These are phyloP conservation scores for Hirsutella thompsonii DNA, from an alignment of 2,329 filamentous ascomycete species.

Conservation along the genomic window DNA sequence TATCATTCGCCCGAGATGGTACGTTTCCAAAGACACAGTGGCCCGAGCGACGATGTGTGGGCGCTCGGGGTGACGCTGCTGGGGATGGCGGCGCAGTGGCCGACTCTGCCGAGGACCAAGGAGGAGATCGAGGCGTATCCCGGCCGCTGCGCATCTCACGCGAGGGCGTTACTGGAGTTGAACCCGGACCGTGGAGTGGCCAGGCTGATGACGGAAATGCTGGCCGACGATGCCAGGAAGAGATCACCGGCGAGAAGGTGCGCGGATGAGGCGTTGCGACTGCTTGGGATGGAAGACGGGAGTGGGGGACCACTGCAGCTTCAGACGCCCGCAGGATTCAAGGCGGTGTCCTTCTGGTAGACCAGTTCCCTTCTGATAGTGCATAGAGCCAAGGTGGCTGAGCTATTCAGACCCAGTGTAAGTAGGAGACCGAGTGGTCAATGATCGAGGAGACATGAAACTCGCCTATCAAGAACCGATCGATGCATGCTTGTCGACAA, in stretches of 20 bases:
- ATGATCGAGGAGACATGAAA: no score
- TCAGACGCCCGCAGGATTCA: constrained; percentile 11
- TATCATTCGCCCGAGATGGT: constrained; percentile 19
- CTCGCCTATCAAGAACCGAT: no score
- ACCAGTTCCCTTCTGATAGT: no score
- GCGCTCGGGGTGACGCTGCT: constrained; percentile 18
- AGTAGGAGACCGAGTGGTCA: no score
- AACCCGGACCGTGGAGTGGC: constrained; percentile 14
- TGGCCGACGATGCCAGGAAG: constrained; percentile 8
- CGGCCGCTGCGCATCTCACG: constrained; percentile 11
- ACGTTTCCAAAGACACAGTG: constrained; percentile 7
- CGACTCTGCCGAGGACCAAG: constrained; percentile 5
- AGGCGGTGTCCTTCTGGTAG: constrained; percentile 16
- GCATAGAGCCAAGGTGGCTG: no score
- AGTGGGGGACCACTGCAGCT: constrained; percentile 7
- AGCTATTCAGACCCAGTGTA: no score
- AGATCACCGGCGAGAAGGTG: constrained; percentile 11
- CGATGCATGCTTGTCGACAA: no score
- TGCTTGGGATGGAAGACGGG: constrained; percentile 2
- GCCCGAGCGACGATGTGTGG: constrained; percentile 20
- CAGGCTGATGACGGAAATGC: constrained; percentile 9
- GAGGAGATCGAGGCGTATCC: constrained; percentile 12
- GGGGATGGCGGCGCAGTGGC: constrained; percentile 17
- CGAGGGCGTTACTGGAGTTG: constrained; percentile 7
- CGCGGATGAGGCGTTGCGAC: constrained; percentile 2